phyloP scores from a whole-genome alignment of 2,329 filamentous ascomycete species.

The Reticulascus tulasneorum region DNA sequence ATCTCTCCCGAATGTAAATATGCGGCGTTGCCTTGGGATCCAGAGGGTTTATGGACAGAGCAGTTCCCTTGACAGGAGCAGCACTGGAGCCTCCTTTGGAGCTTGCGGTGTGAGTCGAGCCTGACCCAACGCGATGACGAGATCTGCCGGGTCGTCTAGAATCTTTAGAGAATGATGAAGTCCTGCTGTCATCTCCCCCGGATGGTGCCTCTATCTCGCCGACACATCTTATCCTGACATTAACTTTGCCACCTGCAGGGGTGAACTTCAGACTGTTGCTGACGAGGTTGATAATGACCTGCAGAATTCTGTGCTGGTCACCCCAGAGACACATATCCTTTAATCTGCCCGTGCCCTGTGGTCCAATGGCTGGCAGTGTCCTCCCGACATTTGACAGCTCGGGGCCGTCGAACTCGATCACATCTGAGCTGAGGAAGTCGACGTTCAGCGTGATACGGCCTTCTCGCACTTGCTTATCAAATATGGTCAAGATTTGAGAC shows the following conservation, averaged over 20 bases:
- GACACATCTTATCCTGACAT: slow-evolving; percentile 70
- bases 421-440: slow-evolving; percentile 59
- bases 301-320: slow-evolving; percentile 86
- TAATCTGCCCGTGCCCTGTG: slow-evolving; percentile 62
- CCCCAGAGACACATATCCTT: slow-evolving; percentile 88
- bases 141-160: slow-evolving; percentile 36
- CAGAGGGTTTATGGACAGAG: slow-evolving; percentile 59
- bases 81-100: slow-evolving; percentile 35
- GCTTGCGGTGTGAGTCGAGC: slow-evolving; percentile 46
- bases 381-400: slow-evolving; percentile 20
- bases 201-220: slow-evolving; percentile 48
- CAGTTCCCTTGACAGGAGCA: slow-evolving; percentile 38
- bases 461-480: slow-evolving; percentile 84
- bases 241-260: slow-evolving; percentile 68
- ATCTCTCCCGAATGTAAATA: slow-evolving; percentile 48
- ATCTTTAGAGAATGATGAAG: slow-evolving; percentile 48
- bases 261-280: slow-evolving; percentile 94
- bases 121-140: slow-evolving; percentile 43
- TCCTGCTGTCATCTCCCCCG: slow-evolving; percentile 42
- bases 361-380: slow-evolving; percentile 56
- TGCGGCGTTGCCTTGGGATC: slow-evolving; percentile 50
- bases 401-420: slow-evolving; percentile 18
- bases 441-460: slow-evolving; percentile 71
- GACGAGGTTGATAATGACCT: slow-evolving; percentile 90
- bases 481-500: slow-evolving; percentile 79